Base-by-base conservation (phyloP, 108 stramenopile species). In the Nitzschia sp. region DNA sequence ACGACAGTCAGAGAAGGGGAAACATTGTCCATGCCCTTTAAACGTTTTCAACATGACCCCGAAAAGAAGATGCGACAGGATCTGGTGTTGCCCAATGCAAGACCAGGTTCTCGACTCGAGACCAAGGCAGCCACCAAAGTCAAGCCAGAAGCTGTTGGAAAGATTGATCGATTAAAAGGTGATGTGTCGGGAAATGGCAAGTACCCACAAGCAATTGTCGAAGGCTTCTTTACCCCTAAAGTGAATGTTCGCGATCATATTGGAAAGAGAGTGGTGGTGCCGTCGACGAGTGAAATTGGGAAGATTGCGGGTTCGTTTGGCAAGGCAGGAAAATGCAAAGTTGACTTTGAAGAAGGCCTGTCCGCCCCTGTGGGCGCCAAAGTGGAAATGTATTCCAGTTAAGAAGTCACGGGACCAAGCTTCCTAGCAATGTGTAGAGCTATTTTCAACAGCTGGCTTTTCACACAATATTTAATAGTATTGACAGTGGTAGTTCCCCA, bases 261-360 rank as follows among this genome's bases (percentile, higher is more conserved):
- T 21, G 95, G 94, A 14, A 53, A 65, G 15, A 75, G 63, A 57
- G 85, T 95, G 0, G 54, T 75, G 41, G 73, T 83, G 24, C 53
- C 78, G 1, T 73, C 70, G 39, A 91, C 85, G 12, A 78, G 80
- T 20, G 91, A 91, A 58, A 81, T 73, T 70, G 96, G 95, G 17
- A 34, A 21, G 8, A 69, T 97, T 42, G 52, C 69, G 22, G 95
- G 91, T 14, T 79, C 96, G 0, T 97, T 97, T 69, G 96, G 95
- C 1, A 97, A 97, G 70, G 90, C 93, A 68, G 96, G 96, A 19
- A 97, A 97, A 67, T 96, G 94, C 77, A 97, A 96, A 60, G 96
- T 97, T 14, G 59, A 60, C 6, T 95, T 96, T 60, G 69, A 77
- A 44, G 53, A 79, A 14, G 66, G 66, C 1, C 17, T 67, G 40